These are phyloP conservation scores for Dendrobium chrysotoxum DNA, from an alignment of 106 monocot genomes.

Conservation along the genomic window DNA sequence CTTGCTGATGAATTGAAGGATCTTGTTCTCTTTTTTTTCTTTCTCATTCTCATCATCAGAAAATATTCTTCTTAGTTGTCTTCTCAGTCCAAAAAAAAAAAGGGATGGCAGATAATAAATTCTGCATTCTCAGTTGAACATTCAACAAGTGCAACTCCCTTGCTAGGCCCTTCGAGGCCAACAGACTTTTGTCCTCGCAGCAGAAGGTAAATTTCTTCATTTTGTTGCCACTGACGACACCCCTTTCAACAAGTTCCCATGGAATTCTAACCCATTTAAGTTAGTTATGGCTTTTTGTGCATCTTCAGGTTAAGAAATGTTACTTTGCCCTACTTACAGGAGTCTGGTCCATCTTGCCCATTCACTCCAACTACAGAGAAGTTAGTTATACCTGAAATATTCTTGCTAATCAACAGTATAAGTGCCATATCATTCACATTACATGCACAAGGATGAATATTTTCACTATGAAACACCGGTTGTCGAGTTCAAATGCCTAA, in stretches of 20 bases:
- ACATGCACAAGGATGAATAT: conserved; percentile 57
- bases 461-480: conserved; percentile 60
- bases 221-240: conserved; percentile 22
- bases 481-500: conserved; percentile 86
- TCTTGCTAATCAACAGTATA: conserved; percentile 36
- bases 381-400: conserved; percentile 47
- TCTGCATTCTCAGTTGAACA: conserved; percentile 47
- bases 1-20: too few relatives aligned
- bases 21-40: too few relatives aligned
- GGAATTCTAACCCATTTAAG: conserved; percentile 52
- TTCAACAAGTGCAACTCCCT: conserved; percentile 57
- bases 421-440: conserved; percentile 60
- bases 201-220: conserved; percentile 25
- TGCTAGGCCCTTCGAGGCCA: conserved; percentile 86
- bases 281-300: conserved; percentile 52
- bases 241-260: conserved; percentile 45
- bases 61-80: too few relatives aligned
- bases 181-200: conserved; percentile 59
- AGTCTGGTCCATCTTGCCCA: conserved; percentile 17
- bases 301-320: conserved; percentile 69
- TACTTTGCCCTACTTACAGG: conserved; percentile 59
- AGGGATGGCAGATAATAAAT: conserved; percentile 16
- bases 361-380: conserved; percentile 17
- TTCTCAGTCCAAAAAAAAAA: too few relatives aligned
- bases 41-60: too few relatives aligned